Base-by-base conservation (phyloP, 805 yeast genomes). In the Cyberlindnera maclurae region DNA sequence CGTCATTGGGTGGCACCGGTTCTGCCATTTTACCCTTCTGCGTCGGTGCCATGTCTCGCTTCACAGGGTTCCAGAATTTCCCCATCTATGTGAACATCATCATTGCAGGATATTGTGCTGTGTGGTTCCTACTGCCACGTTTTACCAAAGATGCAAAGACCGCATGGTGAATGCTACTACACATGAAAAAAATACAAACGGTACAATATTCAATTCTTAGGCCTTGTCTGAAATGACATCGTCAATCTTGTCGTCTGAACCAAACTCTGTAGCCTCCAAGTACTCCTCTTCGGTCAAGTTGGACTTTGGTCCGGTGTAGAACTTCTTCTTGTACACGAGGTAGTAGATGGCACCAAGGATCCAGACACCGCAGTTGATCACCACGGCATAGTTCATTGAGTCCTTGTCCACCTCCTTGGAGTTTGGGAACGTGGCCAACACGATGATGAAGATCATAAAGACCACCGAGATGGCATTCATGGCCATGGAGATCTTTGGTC, bases 1-100 rank as follows among this genome's bases (percentile, higher is more conserved):
- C n/a, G n/a, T 88, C 93, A 0, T 55, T 84, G 43, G 95, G 94
- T 6, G 89, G 93, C 3, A 75, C 80, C 12, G 95, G 95, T 1
- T 83, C 82, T n/a, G 90, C 94, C 0, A 68, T 75, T 0, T 45
- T 84, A 6, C 93, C 94, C 1, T 81, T 77, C 45, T 38, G 75
- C 3, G 67, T 79, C 28, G 95, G 95, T 8, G 41, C 54, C 3
- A 24, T 54, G 1, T 45, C 59, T 1, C 31, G 45, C n/a, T 20
- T 36, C 26, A 17, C 39, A 3, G 49, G 46, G 6, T 42, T 42
- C 37, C 16, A 37, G 30, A 39, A 12, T 24, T 29, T 41, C 2
- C 26, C 41, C n/a, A 26, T 45, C 12, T 37, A 40, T 12, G 31
- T 45, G 4, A 37, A 45, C 26, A 4, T 45, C 1, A 15, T 32